These are phyloP conservation scores for Leptoxyphium fumago DNA, from an alignment of 2,329 filamentous ascomycete species.

Conservation along the genomic window DNA sequence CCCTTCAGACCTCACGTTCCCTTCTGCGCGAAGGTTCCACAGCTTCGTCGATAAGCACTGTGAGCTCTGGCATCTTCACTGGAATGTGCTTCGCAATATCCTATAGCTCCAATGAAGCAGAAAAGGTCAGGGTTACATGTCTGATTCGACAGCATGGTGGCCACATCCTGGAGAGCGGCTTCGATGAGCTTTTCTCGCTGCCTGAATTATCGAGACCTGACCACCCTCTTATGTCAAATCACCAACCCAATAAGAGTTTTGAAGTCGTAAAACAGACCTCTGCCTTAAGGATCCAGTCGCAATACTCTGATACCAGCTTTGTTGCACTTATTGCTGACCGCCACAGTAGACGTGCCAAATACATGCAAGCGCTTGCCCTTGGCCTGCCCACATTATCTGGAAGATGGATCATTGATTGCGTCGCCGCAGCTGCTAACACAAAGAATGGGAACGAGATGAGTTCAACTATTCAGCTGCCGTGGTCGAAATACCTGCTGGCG, in stretches of 20 bases:
- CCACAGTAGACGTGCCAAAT: conserved; percentile 77
- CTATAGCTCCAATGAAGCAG: conserved; percentile 43
- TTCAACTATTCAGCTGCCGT: conserved; percentile 42
- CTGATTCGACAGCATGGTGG: conserved; percentile 61
- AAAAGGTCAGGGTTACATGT: conserved; percentile 43
- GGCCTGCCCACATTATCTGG: conserved; percentile 73
- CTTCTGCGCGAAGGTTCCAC: conserved; percentile 14
- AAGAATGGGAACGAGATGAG: conserved; percentile 2
- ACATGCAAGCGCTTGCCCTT: conserved; percentile 84
- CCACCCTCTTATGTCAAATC: conserved; percentile 7
- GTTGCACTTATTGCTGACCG: conserved; percentile 73
- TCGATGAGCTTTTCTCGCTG: conserved; percentile 62
- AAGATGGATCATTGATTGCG: conserved; percentile 65
- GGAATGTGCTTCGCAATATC: conserved; percentile 84
- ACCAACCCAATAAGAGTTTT: conserved; percentile 1
- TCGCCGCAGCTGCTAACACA: conserved; percentile 21
- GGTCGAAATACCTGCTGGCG: conserved; percentile 70
- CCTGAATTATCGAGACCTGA: conserved; percentile 18
- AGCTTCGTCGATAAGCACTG: conserved; percentile 4
- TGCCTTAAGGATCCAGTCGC: conserved; percentile 32
- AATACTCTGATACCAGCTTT: conserved; percentile 49
- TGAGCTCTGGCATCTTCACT: conserved; percentile 42
- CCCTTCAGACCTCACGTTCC: conserved; percentile 1
- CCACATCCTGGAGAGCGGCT: conserved; percentile 55
- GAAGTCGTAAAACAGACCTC: conserved; percentile 5